Evolutionary conservation across 768 basidiomycete genomes (phyloP).

Genomic region (Tephrocybe sp.): DNA sequence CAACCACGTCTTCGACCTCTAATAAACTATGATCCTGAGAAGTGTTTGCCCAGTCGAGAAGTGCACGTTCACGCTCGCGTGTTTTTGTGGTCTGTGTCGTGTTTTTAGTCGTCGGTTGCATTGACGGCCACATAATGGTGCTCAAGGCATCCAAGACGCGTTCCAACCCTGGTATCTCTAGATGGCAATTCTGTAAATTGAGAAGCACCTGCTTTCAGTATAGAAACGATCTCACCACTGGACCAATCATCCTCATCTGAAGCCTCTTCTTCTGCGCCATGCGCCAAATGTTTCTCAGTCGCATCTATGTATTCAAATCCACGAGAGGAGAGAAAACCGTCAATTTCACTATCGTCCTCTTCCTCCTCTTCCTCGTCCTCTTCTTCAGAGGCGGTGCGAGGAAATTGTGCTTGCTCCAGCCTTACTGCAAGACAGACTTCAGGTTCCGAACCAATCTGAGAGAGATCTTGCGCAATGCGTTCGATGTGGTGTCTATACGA

Average conservation of each 20-base stretch:
- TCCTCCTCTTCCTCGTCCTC: constrained; percentile 26
- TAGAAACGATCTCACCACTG: constrained; percentile 23
- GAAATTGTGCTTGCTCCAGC: constrained; percentile 28
- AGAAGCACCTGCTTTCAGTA: constrained; percentile 2
- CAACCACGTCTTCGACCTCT: constrained; percentile 17
- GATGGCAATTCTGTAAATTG: background rate
- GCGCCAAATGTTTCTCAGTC: constrained; percentile 20
- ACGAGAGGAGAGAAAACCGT: constrained; percentile 62
- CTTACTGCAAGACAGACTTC: constrained; percentile 74
- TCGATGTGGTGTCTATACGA: constrained; percentile 56
- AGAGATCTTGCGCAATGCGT: constrained; percentile 45
- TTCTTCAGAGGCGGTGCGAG: constrained; percentile 8
- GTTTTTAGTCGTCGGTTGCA: constrained; percentile 42
- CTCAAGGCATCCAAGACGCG: constrained; percentile 77
- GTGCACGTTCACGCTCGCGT: constrained; percentile 28
- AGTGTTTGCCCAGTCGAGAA: constrained; percentile 41
- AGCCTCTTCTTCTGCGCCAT: constrained; percentile 8
- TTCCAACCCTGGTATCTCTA: constrained; percentile 53
- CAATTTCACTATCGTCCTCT: constrained; percentile 55
- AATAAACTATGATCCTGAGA: constrained; percentile 35
- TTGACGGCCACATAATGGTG: constrained; percentile 88
- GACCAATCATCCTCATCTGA: constrained; percentile 13
- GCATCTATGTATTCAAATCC: constrained; percentile 81
- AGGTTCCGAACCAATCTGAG: constrained; percentile 52
- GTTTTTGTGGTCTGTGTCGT: constrained; percentile 9